Conservation (phyloP, 257 asterid genomes). For the Nicotiana noctiflora region DNA sequence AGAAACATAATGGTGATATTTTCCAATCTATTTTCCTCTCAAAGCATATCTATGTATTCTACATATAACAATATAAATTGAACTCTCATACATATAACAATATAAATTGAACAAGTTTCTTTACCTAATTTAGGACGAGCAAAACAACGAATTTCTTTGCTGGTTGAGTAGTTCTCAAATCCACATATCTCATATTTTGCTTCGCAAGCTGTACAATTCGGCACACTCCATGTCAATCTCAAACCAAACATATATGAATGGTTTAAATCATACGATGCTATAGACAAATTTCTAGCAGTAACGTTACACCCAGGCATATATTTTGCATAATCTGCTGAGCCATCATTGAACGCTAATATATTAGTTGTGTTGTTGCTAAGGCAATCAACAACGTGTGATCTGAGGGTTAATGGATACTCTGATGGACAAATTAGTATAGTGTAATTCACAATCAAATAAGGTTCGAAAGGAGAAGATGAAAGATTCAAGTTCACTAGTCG, state of each 20-base stretch:
- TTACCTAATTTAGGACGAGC: constrained; percentile 18
- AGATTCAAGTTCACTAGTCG: constrained; percentile 39
- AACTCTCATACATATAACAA: too few relatives aligned
- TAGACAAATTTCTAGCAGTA: constrained; percentile 28
- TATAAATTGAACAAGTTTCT: background rate
- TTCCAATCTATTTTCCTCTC: too few relatives aligned
- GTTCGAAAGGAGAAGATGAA: constrained; percentile 44
- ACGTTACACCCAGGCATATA: constrained; percentile 32
- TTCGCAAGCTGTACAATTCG: constrained; percentile 26
- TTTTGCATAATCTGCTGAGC: constrained; percentile 12
- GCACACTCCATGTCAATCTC: constrained; percentile 35
- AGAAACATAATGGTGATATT: too few relatives aligned
- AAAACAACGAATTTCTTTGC: constrained; percentile 12
- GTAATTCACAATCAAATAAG: constrained; percentile 21
- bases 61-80: too few relatives aligned
- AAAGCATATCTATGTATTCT: too few relatives aligned
- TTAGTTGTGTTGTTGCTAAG: constrained; percentile 50
- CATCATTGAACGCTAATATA: constrained; percentile 37
- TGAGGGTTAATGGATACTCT: constrained; percentile 1
- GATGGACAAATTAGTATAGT: constrained; percentile 53
- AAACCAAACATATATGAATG: constrained; percentile 6
- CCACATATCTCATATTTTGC: constrained; percentile 24
- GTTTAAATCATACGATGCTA: constrained; percentile 14
- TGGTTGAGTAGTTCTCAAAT: background rate
- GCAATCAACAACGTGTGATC: constrained; percentile 34